Percentiles rank a stretch among this genome's conserved stretches.
These are phyloP conservation scores for Diaporthe vaccinii DNA, from an alignment of 2,329 filamentous ascomycete species.

Conservation along the genomic window DNA sequence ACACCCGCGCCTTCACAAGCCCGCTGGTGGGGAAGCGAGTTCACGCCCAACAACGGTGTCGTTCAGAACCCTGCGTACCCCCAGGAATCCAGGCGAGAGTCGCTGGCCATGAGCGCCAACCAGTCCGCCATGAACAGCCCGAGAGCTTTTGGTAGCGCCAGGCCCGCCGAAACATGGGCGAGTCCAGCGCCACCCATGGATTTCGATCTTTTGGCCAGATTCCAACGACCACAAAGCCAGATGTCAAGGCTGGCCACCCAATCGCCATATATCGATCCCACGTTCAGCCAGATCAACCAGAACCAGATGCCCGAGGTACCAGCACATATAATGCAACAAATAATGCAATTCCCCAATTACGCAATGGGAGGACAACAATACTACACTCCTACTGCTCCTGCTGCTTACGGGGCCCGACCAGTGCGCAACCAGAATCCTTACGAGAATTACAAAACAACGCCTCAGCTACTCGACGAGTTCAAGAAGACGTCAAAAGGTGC, in stretches of 20 bases:
- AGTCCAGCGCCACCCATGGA: constrained; percentile 23
- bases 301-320: not conserved
- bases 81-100: constrained; percentile 36
- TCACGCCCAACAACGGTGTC: constrained; percentile 33
- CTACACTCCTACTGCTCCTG: constrained; percentile 38
- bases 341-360: constrained; percentile 28
- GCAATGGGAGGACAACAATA: constrained; percentile 29
- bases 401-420: constrained; percentile 24
- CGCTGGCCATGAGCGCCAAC: constrained; percentile 37
- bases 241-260: constrained; percentile 34
- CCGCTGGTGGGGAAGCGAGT: constrained; percentile 25
- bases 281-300: constrained; percentile 20
- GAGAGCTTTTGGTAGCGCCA: constrained; percentile 4
- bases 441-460: constrained; percentile 55
- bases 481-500: constrained; percentile 76
- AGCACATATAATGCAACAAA: constrained; percentile 34
- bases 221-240: constrained; percentile 34
- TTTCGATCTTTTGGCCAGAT: constrained; percentile 19
- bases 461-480: constrained; percentile 81
- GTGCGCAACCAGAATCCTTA: constrained; percentile 60
- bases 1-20: constrained; percentile 19
- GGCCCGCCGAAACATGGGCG: constrained; percentile 34
- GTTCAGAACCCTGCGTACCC: constrained; percentile 1
- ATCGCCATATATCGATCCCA: constrained; percentile 32
- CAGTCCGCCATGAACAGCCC: constrained; percentile 39